Base-by-base conservation (phyloP, 306 rosid genomes). In the Cicer cuneatum region DNA sequence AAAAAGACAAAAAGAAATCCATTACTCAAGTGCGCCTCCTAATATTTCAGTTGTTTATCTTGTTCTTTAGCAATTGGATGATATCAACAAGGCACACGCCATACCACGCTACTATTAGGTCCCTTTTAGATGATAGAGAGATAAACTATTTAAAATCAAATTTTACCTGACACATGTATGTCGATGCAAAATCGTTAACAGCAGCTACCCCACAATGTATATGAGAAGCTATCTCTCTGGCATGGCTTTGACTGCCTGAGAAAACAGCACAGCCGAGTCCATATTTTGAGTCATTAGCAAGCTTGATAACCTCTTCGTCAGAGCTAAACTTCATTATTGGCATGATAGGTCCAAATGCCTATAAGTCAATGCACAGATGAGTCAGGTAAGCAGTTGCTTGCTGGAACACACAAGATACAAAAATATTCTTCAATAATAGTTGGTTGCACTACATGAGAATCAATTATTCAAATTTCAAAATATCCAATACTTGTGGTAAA, bases 261-360 rank as follows among this genome's bases (percentile, higher is more conserved):
- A 94, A 94, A 80, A 94, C 97, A 74, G 96, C 89, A 78, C 96
- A 90, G 56, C 99, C 97, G 54, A 94, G 98, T 64, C 97, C 98
- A 73, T 86, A 93, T 69, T 67, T 89, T 13, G 98, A 90, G 76
- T 93, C 97, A 87, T 93, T 93, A 63, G 97, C 98, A 68, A 93
- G 98, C 76, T 33, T 79, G 78, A 93, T 79, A 35, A 66, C 97
- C 85, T 90, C 97, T 52, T 87, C 97, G 72, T 93, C 97, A 9
- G 96, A 83, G 86, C 86, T 86, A 79, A 90, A 89, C 79, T 89
- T 87, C 98, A 87, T 90, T 81, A 93, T 86, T 46, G 97, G 97
- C 96, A 93, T 83, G 77, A 93, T 89, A 63, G 97, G 98, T 86
- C 98, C 96, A 76, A 93, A 93, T 79, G 97, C 92, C 97, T 93